These are phyloP conservation scores for Leptosphaerulina australis DNA, from an alignment of 2,329 filamentous ascomycete genomes.

Conservation along the genomic window DNA sequence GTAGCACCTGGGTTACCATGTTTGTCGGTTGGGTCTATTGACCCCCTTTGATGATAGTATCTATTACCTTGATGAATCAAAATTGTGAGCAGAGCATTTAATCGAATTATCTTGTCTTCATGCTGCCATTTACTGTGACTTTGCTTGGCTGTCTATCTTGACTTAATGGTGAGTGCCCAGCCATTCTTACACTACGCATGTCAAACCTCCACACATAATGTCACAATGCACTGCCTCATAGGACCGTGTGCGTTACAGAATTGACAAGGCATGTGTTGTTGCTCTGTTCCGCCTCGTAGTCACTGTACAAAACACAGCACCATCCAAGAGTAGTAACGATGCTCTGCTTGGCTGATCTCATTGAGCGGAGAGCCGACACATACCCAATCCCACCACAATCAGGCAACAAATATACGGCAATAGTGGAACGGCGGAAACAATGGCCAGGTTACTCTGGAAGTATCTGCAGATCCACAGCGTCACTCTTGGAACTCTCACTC, in stretches of 20 bases:
- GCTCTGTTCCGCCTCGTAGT: too few species aligned
- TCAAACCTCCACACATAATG: not conserved
- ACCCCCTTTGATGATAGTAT: conserved; percentile 22
- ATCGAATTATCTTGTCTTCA: not conserved
- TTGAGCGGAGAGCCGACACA: conserved; percentile 3
- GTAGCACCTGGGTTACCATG: conserved; percentile 25
- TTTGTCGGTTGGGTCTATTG: conserved; percentile 18
- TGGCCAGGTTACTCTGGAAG: not conserved
- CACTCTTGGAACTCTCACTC: not conserved
- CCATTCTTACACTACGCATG: not conserved
- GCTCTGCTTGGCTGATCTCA: conserved; percentile 8
- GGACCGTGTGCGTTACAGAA: too few species aligned
- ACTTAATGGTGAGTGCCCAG: not conserved
- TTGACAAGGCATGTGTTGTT: not conserved
- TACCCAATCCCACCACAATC: not conserved
- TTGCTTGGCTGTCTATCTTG: not conserved
- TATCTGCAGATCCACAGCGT: not conserved
- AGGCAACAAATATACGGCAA: not conserved
- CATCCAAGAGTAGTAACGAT: not conserved
- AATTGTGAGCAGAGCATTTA: conserved; percentile 21
- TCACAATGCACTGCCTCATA: not conserved
- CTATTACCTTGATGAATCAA: conserved; percentile 25
- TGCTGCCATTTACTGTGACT: not conserved
- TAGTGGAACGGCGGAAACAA: not conserved
- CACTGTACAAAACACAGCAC: not conserved